phyloP scores from a whole-genome alignment of 352 stramenopile species.

The Pythium rishiriense region DNA sequence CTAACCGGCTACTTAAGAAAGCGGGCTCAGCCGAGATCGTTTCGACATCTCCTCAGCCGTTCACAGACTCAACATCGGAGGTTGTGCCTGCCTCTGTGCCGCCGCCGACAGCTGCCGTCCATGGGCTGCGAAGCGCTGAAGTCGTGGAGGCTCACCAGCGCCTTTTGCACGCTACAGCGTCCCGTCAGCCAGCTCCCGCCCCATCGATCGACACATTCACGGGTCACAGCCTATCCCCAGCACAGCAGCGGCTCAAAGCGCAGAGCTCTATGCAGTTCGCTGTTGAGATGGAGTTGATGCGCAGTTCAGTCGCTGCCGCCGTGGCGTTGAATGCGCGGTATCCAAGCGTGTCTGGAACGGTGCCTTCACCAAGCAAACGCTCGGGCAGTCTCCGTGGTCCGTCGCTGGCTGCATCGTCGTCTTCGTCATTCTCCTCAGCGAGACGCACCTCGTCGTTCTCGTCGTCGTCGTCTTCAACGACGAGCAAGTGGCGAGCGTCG shows the following conservation, averaged over 20 bases:
- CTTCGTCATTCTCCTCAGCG: background rate
- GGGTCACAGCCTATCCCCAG: constrained; percentile 12
- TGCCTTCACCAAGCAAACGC: background rate
- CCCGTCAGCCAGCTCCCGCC: background rate
- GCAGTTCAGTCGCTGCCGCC: constrained; percentile 29
- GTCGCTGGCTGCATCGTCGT: background rate
- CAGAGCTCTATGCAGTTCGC: constrained; percentile 29
- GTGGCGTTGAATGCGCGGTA: constrained; percentile 9
- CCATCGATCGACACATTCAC: background rate
- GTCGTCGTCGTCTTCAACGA: background rate
- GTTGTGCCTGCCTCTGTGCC: background rate
- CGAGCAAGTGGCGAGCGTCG: constrained; percentile 6
- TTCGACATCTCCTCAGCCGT: background rate
- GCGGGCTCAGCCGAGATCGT: constrained; percentile 14
- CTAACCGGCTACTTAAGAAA: constrained; percentile 15
- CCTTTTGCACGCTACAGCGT: constrained; percentile 11
- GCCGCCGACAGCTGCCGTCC: constrained; percentile 13
- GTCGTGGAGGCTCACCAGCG: constrained; percentile 29
- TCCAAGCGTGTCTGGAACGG: background rate
- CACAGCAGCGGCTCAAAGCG: constrained; percentile 10
- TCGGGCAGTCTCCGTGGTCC: background rate
- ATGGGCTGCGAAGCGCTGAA: constrained; percentile 24
- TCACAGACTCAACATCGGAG: background rate
- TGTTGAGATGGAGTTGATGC: constrained; percentile 58
- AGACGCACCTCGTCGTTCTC: constrained; percentile 4